These are phyloP conservation scores for Spathaspora sp. DNA, from an alignment of 805 yeast species.

Conservation along the genomic window DNA sequence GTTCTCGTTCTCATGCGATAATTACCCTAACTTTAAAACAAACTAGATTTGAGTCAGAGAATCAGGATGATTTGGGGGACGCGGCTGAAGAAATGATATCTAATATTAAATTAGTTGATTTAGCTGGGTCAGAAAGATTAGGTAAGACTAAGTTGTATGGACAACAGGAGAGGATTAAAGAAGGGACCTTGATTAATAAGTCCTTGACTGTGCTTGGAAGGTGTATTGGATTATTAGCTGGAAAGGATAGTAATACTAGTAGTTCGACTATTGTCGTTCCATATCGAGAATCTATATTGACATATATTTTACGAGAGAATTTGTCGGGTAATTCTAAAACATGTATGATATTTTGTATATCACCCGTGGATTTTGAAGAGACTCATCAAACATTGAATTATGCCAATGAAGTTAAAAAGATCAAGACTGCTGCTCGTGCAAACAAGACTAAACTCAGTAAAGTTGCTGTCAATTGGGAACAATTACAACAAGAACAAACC, in stretches of 20 bases:
- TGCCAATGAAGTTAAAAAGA: conserved; percentile 72
- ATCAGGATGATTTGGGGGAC: conserved; percentile 24
- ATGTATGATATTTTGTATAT: conserved; percentile 80
- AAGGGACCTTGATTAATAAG: conserved; percentile 75
- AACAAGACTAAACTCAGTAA: conserved; percentile 27
- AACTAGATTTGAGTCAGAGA: conserved; percentile 36
- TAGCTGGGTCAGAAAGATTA: conserved; percentile 81
- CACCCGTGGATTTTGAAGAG: conserved; percentile 78
- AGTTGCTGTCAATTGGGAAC: conserved; percentile 30
- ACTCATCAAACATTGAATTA: conserved; percentile 72
- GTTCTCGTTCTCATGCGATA: conserved; percentile 81
- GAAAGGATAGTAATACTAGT: conserved; percentile 25
- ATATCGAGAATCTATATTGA: conserved; percentile 69
- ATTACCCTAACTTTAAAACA: conserved; percentile 62
- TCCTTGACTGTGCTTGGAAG: conserved; percentile 77
- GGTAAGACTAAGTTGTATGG: conserved; percentile 59
- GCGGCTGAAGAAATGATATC: conserved; percentile 51
- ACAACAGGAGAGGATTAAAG: conserved; percentile 53
- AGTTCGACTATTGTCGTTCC: conserved; percentile 45
- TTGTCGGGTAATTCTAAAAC: conserved; percentile 87
- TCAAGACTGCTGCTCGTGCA: conserved; percentile 56
- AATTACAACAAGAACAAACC: conserved; percentile 21
- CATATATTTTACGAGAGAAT: conserved; percentile 72
- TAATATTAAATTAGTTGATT: conserved; percentile 65
- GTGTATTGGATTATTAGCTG: conserved; percentile 48